Evolutionary conservation across 129 eudicot species (phyloP), one percentile per base, ranked within the genome.

Genomic region (Rutidosis leptorrhynchoides): DNA sequence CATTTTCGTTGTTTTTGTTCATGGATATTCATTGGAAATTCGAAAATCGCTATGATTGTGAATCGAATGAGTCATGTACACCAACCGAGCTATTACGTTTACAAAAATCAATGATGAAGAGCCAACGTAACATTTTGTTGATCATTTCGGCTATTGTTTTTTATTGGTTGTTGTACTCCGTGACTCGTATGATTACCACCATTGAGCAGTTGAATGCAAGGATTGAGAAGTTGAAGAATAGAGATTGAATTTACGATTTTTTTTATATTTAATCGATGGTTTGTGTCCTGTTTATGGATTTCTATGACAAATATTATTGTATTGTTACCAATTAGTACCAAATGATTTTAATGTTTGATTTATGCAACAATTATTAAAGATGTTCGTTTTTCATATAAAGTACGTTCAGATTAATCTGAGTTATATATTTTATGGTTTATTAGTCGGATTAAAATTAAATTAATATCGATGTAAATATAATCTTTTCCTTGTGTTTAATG

Each of bases 1-100:
- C 95, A 37, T 90, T 90, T 29, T 84, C 88, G 9, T 71, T 90
- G 56, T 90, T 90, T 65, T 73, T 90, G 24, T 67, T 90, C 1
- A 71, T 82, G 91, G 95, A 90, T 45, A 90, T 90, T 37, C 87
- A 90, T 65, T 90, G 92, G 89, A 90, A 90, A 74, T 84, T 82
- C 69, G 95, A 90, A 82, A 82, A 75, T 32, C 85, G 89, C 1
- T 83, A 80, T 67, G 64, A 61, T 22, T 90, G 97, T 49, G 88
- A 83, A 10, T 40, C 77, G 24, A 10, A 48, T 9, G 82, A 80
- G 0, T 42, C 85, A 9, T 90, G 97, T 37, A 72, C 95, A 15
- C 89, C 92, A 0, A 72, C 87, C 21, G 97, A 90, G 73, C 92
- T 75, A 28, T 80, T 90, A 12, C 87, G 89, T 19, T 84, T 80